Percentiles rank a stretch among this genome's conserved stretches.
These are phyloP conservation scores for Cutaneotrichosporon sp. DNA, from an alignment of 1,284 basidiomycete species.

Conservation along the genomic window DNA sequence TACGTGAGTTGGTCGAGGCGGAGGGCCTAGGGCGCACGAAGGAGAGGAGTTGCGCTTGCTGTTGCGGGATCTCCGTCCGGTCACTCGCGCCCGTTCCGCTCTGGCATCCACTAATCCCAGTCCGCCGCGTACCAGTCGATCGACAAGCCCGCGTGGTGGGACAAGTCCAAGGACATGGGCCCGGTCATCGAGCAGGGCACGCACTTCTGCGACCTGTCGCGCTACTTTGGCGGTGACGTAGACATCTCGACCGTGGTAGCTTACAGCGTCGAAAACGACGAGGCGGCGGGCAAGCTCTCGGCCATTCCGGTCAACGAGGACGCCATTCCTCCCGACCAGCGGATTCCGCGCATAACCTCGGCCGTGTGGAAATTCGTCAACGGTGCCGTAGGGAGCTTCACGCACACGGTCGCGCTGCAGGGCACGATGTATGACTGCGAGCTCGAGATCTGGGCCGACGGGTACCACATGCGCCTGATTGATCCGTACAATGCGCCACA, in stretches of 20 bases:
- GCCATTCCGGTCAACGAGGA: conserved; percentile 62
- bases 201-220: conserved; percentile 67
- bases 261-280: conserved; percentile 86
- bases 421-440: conserved; percentile 89
- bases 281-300: conserved; percentile 79
- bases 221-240: conserved; percentile 98
- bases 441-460: conserved; percentile 86
- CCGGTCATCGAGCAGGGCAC: conserved; percentile 97
- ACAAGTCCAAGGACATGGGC: conserved; percentile 76
- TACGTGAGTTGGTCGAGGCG: conserved; percentile 61
- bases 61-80: background rate
- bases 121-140: conserved; percentile 83
- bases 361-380: conserved; percentile 73
- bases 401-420: conserved; percentile 82
- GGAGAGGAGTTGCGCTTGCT: background rate
- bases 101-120: conserved; percentile 29
- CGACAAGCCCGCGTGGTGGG: conserved; percentile 95
- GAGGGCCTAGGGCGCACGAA: background rate
- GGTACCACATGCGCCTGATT: conserved; percentile 63
- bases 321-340: conserved; percentile 50
- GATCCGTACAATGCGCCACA: conserved; percentile 74
- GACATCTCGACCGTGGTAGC: conserved; percentile 67
- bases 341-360: conserved; percentile 53
- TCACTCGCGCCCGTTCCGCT: background rate
- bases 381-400: conserved; percentile 86